These are phyloP conservation scores for Myxozyma nipponensis DNA, from an alignment of 805 yeast species.

Conservation along the genomic window DNA sequence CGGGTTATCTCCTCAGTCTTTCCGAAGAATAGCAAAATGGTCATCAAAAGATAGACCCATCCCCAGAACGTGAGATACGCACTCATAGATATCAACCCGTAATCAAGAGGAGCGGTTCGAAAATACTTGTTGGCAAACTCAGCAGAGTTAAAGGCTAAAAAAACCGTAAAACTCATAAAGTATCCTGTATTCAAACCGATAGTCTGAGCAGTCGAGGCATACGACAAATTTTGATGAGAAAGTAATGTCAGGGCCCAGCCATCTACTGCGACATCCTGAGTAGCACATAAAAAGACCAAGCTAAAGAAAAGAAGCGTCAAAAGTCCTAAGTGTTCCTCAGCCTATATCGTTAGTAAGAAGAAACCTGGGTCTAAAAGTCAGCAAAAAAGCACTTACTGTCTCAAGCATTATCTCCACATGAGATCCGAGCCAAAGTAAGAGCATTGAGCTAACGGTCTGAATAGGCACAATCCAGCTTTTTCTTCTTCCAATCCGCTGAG, in stretches of 20 bases:
- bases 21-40: slow-evolving; percentile 53
- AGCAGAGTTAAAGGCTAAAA: slow-evolving; percentile 83
- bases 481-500: slow-evolving; percentile 67
- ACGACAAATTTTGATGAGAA: slow-evolving; percentile 71
- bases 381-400: slow-evolving; percentile 32
- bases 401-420: slow-evolving; percentile 50
- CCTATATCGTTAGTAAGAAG: not conserved
- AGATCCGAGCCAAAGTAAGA: slow-evolving; percentile 62
- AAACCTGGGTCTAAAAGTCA: not conserved
- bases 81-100: slow-evolving; percentile 68
- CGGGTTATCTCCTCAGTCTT: slow-evolving; percentile 68
- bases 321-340: slow-evolving; percentile 44
- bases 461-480: slow-evolving; percentile 94
- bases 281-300: slow-evolving; percentile 84
- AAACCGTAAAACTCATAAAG: slow-evolving; percentile 85
- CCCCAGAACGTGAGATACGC: slow-evolving; percentile 80
- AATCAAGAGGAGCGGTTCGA: slow-evolving; percentile 54
- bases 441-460: slow-evolving; percentile 54
- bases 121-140: slow-evolving; percentile 88
- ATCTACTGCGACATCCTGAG: slow-evolving; percentile 98
- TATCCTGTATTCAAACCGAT: slow-evolving; percentile 92
- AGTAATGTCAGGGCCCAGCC: slow-evolving; percentile 96
- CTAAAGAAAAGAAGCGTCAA: slow-evolving; percentile 71
- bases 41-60: slow-evolving; percentile 60
- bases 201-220: slow-evolving; percentile 96